Evolutionary conservation across 768 basidiomycete species (phyloP), one percentile per base, ranked within the genome.

Genomic region (Leccinum arenicola): DNA sequence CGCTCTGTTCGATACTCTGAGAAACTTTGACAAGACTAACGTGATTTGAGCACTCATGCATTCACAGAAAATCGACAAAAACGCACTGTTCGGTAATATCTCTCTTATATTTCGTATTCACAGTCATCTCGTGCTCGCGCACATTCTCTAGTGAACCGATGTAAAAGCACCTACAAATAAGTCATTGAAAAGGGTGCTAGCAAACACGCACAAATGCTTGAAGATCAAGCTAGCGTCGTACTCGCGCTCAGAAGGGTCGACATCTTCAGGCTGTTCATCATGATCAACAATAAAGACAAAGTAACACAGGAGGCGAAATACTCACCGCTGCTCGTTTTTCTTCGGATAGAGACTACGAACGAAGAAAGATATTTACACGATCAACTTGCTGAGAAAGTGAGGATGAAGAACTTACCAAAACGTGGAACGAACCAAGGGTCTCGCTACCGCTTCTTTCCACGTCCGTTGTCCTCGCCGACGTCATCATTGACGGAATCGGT

Each of bases 171-270:
- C 93, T 95, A 55, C 17, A 19, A 48, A 53, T 9, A 35, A 7
- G 17, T 4, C 21, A 27, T 9, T 40, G 8, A 54, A n/a, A 47
- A 43, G n/a, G 11, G 25, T 6, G 51, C 36, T 12, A 23, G 38
- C 2, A 11, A 7, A 3, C 3, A 77, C 88, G 58, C 61, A 92
- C 89, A 95, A 72, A 75, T 97, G 92, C 64, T 73, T 85, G 75
- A 97, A 96, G 54, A 95, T 91, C 61, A 77, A 74, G 21, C 85
- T 82, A 48, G 84, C 78, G 71, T 96, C 93, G 59, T 96, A 95
- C 62, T 88, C 85, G 79, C 83, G 86, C 2, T 84, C 89, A 0
- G 84, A 79, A 29, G 75, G 80, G 65, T 91, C 91, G 19, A 78
- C 75, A 60, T 81, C 79, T 53, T 64, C 57, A 7, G 53, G 21